Conservation (phyloP, 2,329 filamentous ascomycete species). For the Cercospora berteroae region DNA sequence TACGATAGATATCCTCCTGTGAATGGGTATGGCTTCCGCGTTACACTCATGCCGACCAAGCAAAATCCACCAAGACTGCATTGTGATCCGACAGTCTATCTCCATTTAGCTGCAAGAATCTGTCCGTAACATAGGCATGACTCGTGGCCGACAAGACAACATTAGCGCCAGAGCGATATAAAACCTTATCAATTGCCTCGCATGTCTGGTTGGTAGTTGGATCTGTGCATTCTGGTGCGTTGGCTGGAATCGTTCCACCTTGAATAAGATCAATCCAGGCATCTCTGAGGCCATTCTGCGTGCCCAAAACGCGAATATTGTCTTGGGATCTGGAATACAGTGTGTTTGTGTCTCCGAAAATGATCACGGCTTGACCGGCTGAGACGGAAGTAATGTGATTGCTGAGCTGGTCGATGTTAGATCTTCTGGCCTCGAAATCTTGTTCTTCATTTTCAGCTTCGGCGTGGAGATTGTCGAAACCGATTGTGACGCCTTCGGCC, state of each 20-base stretch:
- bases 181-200: conserved; percentile 67
- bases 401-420: conserved; percentile 60
- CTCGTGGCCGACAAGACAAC: not conserved
- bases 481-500: conserved; percentile 55
- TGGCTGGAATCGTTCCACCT: not conserved
- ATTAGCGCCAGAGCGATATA: conserved; percentile 52
- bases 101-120: conserved; percentile 59
- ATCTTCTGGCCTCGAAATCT: conserved; percentile 57
- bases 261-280: conserved; percentile 56
- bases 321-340: conserved; percentile 60
- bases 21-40: no score
- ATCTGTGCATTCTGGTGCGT: conserved; percentile 50
- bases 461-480: conserved; percentile 66
- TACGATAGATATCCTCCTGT: no score
- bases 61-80: conserved; percentile 58
- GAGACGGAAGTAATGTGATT: conserved; percentile 58
- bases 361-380: conserved; percentile 59
- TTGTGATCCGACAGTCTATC: conserved; percentile 64
- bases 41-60: conserved; percentile 2
- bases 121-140: conserved; percentile 35
- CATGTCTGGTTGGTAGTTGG: conserved; percentile 56
- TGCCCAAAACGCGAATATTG: conserved; percentile 52
- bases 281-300: conserved; percentile 56
- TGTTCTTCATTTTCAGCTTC: conserved; percentile 58
- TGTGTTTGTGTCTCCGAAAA: conserved; percentile 65